A percentile compares a stretch with the other conserved stretches of the same genome.
phyloP scores from a whole-genome alignment of 2,329 filamentous ascomycete genomes.

The Fusarium sp. region DNA sequence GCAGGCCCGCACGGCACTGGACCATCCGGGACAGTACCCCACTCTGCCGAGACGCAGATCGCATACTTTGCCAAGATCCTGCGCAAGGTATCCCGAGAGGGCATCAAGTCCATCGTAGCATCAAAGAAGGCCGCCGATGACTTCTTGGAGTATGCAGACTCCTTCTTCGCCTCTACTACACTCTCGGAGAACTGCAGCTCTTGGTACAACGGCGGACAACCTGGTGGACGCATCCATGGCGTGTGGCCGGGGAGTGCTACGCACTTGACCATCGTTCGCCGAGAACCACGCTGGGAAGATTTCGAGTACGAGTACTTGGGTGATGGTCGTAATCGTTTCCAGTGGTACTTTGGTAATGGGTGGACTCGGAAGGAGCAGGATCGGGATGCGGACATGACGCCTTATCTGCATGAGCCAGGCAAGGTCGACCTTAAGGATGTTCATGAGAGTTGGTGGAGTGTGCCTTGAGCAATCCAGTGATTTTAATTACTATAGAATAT shows the following conservation, averaged over 20 bases:
- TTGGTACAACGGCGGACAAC: background rate
- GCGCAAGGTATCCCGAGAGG: background rate
- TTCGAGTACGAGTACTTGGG: background rate
- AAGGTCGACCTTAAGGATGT: background rate
- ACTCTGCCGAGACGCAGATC: background rate
- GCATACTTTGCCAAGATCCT: background rate
- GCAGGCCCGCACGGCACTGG: background rate
- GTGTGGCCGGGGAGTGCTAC: conserved; percentile 4
- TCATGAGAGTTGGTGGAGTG: background rate
- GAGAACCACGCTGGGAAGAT: conserved; percentile 1
- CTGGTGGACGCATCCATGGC: background rate
- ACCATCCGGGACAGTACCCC: background rate
- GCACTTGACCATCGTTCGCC: background rate
- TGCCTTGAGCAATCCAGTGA: background rate
- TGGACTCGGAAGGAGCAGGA: background rate
- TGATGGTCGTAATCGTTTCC: background rate
- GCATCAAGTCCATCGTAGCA: background rate
- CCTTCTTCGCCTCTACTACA: background rate
- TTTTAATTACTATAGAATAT: background rate
- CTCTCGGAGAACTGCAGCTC: background rate
- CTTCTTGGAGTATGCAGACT: background rate
- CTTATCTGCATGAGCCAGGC: background rate
- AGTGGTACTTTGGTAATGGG: background rate
- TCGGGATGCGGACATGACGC: background rate
- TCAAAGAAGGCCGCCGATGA: background rate